A percentile compares a stretch with the other conserved stretches of the same genome.
Evolutionary conservation across 2,329 filamentous ascomycete species (phyloP).

Genomic region (Xylaria sp.): DNA sequence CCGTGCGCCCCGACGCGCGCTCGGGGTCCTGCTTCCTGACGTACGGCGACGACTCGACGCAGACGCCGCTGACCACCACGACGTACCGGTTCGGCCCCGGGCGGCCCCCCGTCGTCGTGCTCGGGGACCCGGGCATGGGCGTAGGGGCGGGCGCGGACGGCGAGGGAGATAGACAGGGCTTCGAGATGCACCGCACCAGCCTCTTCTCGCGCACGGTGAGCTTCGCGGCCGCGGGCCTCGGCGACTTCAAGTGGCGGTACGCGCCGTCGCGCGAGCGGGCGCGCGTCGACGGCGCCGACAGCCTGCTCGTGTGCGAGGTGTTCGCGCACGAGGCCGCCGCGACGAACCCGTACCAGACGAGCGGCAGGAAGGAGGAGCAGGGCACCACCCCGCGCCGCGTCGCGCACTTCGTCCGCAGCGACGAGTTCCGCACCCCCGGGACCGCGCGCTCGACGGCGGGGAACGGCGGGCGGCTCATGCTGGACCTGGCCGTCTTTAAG

Average conservation of each 20-base stretch:
- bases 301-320: conserved; percentile 63
- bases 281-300: conserved; percentile 48
- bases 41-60: conserved; percentile 49
- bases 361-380: not conserved
- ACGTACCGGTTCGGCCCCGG: conserved; percentile 57
- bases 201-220: conserved; percentile 44
- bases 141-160: not conserved
- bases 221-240: conserved; percentile 23
- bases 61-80: conserved; percentile 59
- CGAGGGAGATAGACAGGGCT: conserved; percentile 21
- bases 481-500: conserved; percentile 55
- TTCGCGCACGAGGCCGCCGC: not conserved
- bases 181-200: conserved; percentile 51
- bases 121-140: conserved; percentile 33
- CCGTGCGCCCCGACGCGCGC: conserved; percentile 58
- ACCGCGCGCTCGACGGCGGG: conserved; percentile 55
- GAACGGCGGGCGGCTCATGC: conserved; percentile 61
- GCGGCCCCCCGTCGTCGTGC: conserved; percentile 60
- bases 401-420: conserved; percentile 58
- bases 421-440: conserved; percentile 54
- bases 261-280: conserved; percentile 25
- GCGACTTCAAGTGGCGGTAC: conserved; percentile 36
- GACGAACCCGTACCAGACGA: not conserved
- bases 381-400: conserved; percentile 44
- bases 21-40: conserved; percentile 63